These are phyloP conservation scores for Aspergillus cristatus DNA, from an alignment of 495 filamentous ascomycete species.

Conservation along the genomic window DNA sequence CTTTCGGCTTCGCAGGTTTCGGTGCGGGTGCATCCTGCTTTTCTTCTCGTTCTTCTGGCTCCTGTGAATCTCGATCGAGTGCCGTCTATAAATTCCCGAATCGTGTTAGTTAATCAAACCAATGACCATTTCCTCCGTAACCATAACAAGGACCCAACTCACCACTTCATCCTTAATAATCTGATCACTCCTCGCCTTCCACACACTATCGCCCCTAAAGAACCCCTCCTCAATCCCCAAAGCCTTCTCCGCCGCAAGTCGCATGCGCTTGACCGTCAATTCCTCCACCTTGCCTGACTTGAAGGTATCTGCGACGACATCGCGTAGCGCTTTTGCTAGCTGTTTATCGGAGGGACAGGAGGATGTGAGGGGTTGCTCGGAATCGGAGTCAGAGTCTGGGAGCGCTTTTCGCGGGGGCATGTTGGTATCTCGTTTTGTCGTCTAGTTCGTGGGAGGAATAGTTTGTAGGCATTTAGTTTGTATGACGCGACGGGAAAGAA, in stretches of 20 bases:
- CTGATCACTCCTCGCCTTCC: slow-evolving; percentile 73
- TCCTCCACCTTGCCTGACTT: slow-evolving; percentile 46
- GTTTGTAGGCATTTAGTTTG: too few relatives aligned
- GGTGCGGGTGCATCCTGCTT: slow-evolving; percentile 8
- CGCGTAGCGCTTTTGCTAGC: slow-evolving; percentile 48
- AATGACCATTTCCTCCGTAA: too few relatives aligned
- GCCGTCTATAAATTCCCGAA: slow-evolving; percentile 12
- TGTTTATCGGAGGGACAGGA: slow-evolving; percentile 22
- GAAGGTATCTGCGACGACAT: slow-evolving; percentile 50
- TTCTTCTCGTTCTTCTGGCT: slow-evolving; percentile 3
- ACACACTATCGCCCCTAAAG: slow-evolving; percentile 52
- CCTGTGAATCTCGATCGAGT: slow-evolving; percentile 20
- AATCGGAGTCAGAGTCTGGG: slow-evolving; percentile 23
- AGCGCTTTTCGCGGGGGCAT: slow-evolving; percentile 30
- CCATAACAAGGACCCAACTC: slow-evolving; percentile 22
- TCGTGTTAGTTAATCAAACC: background rate
- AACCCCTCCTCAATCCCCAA: slow-evolving; percentile 59
- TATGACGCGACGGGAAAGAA: too few relatives aligned
- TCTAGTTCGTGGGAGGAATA: background rate
- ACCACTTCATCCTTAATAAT: slow-evolving; percentile 66
- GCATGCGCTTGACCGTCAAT: slow-evolving; percentile 70
- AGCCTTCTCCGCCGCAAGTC: slow-evolving; percentile 55
- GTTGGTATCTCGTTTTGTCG: background rate
- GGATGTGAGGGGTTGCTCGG: slow-evolving; percentile 5
- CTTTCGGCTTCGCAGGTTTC: slow-evolving; percentile 19